phyloP scores from a whole-genome alignment of 2,329 filamentous ascomycete genomes.

The Ampelomyces quisqualis region DNA sequence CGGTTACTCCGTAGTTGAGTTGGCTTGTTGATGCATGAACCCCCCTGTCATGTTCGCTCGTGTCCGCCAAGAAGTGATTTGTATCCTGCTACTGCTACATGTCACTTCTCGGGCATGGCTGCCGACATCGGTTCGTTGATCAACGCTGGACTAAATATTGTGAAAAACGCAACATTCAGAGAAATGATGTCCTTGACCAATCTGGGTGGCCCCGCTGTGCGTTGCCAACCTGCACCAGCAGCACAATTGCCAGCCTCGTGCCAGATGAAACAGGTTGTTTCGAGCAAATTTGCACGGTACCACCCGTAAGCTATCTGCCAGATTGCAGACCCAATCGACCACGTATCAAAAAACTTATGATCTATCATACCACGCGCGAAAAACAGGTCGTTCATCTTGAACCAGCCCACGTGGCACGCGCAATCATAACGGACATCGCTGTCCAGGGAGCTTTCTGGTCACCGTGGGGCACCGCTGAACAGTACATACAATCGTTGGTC shows the following conservation, averaged over 20 bases:
- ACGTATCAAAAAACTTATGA: constrained; percentile 53
- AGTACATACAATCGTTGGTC: constrained; percentile 62
- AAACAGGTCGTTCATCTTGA: constrained; percentile 63
- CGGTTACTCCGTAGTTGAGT: too few relatives aligned
- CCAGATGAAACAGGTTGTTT: constrained; percentile 62
- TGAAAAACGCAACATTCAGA: constrained; percentile 64
- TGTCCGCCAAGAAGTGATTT: too few relatives aligned
- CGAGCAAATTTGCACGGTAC: constrained; percentile 58
- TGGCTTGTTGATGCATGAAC: too few relatives aligned
- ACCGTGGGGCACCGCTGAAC: constrained; percentile 63
- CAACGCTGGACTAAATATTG: constrained; percentile 65
- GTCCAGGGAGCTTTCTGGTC: constrained; percentile 59
- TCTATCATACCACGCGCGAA: constrained; percentile 59
- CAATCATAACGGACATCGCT: constrained; percentile 59
- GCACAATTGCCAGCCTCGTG: constrained; percentile 66
- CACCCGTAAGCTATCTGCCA: constrained; percentile 60
- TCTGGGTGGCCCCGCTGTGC: constrained; percentile 61
- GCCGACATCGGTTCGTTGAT: constrained; percentile 62
- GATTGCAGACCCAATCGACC: constrained; percentile 57
- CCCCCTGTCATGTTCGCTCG: constrained; percentile 54
- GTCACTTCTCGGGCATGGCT: constrained; percentile 67
- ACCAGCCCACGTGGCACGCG: too few relatives aligned
- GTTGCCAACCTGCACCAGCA: constrained; percentile 66
- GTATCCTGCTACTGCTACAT: too few relatives aligned
- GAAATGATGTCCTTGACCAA: constrained; percentile 61